These are phyloP conservation scores for Candida sp. DNA, from an alignment of 1,139 yeast species.

Conservation along the genomic window DNA sequence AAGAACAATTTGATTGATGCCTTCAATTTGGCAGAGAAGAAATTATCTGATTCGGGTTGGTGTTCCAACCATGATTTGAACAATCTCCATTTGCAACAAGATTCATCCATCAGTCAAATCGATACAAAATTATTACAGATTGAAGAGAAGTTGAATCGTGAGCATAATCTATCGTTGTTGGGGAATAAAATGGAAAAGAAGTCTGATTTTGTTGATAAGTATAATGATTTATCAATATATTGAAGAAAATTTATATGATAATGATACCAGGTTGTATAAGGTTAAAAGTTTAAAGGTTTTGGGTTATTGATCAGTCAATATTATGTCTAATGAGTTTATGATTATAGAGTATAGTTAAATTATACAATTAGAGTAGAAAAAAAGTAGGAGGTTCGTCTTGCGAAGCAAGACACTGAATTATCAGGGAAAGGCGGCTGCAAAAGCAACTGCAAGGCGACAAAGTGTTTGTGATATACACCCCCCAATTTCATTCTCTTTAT, in stretches of 20 bases:
- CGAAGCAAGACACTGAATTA: no score
- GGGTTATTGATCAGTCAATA: not conserved
- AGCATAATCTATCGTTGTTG: constrained; percentile 21
- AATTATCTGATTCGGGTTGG: constrained; percentile 41
- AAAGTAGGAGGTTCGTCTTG: no score
- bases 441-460: no score
- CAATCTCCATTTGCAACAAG: constrained; percentile 36
- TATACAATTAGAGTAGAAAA: not conserved
- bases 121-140: constrained; percentile 31
- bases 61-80: constrained; percentile 43
- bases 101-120: constrained; percentile 25
- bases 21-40: constrained; percentile 31
- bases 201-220: not conserved
- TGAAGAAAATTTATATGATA: not conserved
- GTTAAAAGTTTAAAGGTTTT: not conserved
- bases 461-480: no score
- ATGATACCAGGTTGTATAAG: not conserved
- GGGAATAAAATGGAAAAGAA: not conserved
- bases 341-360: not conserved
- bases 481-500: no score
- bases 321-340: constrained; percentile 1
- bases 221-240: not conserved
- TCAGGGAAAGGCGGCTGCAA: no score
- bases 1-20: constrained; percentile 30
- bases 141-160: constrained; percentile 26